Conservation (phyloP, 371 early-diverging fungal species). For the Phascolomyces articulosus region DNA sequence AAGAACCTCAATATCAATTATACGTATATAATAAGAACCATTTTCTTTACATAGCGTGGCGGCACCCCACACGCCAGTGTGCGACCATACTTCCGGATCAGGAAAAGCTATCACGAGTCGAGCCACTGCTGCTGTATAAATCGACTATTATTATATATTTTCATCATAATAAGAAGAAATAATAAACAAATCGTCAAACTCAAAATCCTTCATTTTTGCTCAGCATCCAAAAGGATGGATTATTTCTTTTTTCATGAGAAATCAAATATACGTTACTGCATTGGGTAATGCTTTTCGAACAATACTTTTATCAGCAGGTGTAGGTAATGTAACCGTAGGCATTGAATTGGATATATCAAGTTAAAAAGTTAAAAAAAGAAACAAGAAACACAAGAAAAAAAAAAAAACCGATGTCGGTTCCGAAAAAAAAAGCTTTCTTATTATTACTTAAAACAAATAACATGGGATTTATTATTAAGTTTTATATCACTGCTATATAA, state of each 20-base stretch:
- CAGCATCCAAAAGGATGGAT: background rate
- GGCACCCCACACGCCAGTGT: constrained; percentile 78
- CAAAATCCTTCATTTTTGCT: no score
- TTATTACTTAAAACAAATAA: no score
- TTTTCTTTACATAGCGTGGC: constrained; percentile 69
- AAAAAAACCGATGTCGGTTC: background rate
- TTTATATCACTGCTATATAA: no score
- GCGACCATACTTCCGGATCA: constrained; percentile 68
- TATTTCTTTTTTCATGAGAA: background rate
- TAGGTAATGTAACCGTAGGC: constrained; percentile 24
- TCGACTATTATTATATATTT: constrained; percentile 54
- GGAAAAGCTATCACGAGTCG: constrained; percentile 82
- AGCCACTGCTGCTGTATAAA: constrained; percentile 80
- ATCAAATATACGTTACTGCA: constrained; percentile 19
- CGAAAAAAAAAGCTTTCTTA: background rate
- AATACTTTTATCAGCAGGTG: constrained; percentile 33
- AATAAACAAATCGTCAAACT: no score
- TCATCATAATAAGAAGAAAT: no score
- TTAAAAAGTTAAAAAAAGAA: background rate
- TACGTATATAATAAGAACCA: constrained; percentile 66
- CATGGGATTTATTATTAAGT: no score
- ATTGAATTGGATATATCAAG: constrained; percentile 4
- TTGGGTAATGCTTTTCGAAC: constrained; percentile 40
- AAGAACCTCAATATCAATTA: constrained; percentile 81
- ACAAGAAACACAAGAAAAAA: constrained; percentile 9